phyloP scores from a whole-genome alignment of 1,139 yeast genomes.

The Candida sojae region DNA sequence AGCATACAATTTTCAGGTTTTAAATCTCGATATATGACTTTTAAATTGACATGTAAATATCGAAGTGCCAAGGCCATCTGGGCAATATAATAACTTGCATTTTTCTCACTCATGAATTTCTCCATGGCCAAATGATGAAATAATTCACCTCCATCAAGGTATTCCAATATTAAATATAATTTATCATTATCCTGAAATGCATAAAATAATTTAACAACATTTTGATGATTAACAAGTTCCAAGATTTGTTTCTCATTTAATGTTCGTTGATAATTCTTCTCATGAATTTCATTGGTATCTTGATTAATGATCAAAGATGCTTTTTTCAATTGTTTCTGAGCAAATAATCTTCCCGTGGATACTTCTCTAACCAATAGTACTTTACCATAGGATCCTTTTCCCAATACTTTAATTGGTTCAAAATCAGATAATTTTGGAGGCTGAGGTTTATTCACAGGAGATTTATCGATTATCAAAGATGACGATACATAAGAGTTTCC shows the following conservation, averaged over 20 bases:
- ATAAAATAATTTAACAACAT: constrained; percentile 83
- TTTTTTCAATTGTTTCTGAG: constrained; percentile 86
- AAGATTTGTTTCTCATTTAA: constrained; percentile 45
- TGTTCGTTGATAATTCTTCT: constrained; percentile 39
- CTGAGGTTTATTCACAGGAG: constrained; percentile 8
- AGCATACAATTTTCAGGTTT: constrained; percentile 93
- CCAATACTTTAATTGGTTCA: constrained; percentile 77
- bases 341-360: constrained; percentile 69
- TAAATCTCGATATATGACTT: constrained; percentile 87
- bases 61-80: constrained; percentile 82
- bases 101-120: constrained; percentile 61
- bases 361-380: constrained; percentile 75
- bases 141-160: constrained; percentile 91
- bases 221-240: constrained; percentile 66
- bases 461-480: constrained; percentile 17
- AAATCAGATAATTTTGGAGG: constrained; percentile 57
- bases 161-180: constrained; percentile 78
- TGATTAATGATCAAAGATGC: constrained; percentile 53
- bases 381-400: constrained; percentile 90
- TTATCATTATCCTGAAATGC: constrained; percentile 87
- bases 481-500: constrained; percentile 15
- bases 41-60: constrained; percentile 71
- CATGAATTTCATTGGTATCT: constrained; percentile 20
- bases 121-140: constrained; percentile 73
- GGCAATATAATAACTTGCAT: constrained; percentile 81